Evolutionary conservation across 495 filamentous ascomycete genomes (phyloP), one percentile per base, ranked within the genome.

Genomic region (Talaromyces trachyspermus): DNA sequence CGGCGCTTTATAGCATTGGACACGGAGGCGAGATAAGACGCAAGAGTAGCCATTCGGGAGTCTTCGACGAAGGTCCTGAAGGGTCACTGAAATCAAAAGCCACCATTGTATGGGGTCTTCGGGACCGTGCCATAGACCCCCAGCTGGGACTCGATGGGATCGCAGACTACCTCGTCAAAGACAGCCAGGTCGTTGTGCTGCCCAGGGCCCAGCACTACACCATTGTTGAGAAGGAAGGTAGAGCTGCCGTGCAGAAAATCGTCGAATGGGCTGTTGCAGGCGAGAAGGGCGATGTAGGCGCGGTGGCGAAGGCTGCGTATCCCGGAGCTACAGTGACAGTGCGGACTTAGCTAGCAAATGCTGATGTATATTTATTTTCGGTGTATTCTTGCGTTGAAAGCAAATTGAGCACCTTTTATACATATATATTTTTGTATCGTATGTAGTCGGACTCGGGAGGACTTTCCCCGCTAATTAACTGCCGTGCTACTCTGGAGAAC

Each of bases 61-160:
- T 79, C 11, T 72, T 76, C 44, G 66, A 75, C 18, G 68, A 75
- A 12, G 65, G 65, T 0, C 62, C 67, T 5, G 49, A 58, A 4
- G 72, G 75, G 0, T 54, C 61, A 7, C 46, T 80, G 20, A 74
- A 71, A 43, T 67, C 70, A 19, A 63, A 57, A 20, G 60, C 72
- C 5, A 79, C 76, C 14, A 50, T 79, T n/a, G 47, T 80, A 19
- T 75, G 72, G 64, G 77, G 77, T n/a, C 53, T 66, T 53, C 50
- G 66, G 19, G 76, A 80, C 49, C 36, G 56, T 33, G 68, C 68
- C 12, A 51, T 72, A 10, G 58, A 66, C 27, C 52, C 46, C 18
- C 56, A 55, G n/a, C 51, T 74, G 17, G 69, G 65, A 37, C 53
- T 74, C 12, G 63, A 66, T 51, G 70, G 70, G 0, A 69, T 74